phyloP scores from a whole-genome alignment of 108 stramenopile species.

The Fragilaria crotonensis region DNA sequence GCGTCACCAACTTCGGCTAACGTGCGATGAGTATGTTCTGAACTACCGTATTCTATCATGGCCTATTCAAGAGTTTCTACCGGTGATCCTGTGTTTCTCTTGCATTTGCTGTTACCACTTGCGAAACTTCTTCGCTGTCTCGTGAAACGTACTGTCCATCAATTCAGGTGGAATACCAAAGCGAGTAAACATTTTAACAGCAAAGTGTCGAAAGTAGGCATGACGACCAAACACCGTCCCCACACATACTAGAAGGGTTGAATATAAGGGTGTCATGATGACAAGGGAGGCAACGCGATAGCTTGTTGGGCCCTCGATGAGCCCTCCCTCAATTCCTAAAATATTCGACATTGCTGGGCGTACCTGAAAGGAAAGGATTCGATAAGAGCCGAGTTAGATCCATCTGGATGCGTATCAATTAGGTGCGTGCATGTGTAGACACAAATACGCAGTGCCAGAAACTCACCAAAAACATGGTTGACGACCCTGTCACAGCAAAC shows the following conservation, averaged over 20 bases:
- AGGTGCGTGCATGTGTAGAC: too few relatives aligned
- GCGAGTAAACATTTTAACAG: conserved; percentile 80
- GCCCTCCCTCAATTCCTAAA: conserved; percentile 55
- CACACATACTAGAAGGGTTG: conserved; percentile 55
- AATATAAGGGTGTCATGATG: conserved; percentile 84
- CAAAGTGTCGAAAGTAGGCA: conserved; percentile 79
- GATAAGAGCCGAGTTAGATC: too few relatives aligned
- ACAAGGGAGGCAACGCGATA: conserved; percentile 76
- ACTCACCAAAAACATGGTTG: conserved; percentile 79
- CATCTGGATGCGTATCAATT: too few relatives aligned
- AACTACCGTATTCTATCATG: too few relatives aligned
- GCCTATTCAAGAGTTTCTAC: not conserved
- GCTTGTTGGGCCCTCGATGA: conserved; percentile 83
- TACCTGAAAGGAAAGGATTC: conserved; percentile 15
- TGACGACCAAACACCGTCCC: conserved; percentile 83
- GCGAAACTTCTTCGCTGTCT: conserved; percentile 64
- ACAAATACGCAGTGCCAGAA: not conserved
- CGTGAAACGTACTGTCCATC: conserved; percentile 56
- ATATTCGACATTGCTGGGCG: conserved; percentile 70
- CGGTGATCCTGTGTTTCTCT: not conserved
- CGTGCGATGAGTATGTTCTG: too few relatives aligned
- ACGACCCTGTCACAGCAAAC: conserved; percentile 79
- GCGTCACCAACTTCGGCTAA: too few relatives aligned
- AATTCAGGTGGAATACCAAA: conserved; percentile 84
- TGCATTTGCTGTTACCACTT: conserved; percentile 76